Evolutionary conservation across 805 yeast genomes (phyloP), one percentile per base, ranked within the genome.

Genomic region (Grigorovia humatica): DNA sequence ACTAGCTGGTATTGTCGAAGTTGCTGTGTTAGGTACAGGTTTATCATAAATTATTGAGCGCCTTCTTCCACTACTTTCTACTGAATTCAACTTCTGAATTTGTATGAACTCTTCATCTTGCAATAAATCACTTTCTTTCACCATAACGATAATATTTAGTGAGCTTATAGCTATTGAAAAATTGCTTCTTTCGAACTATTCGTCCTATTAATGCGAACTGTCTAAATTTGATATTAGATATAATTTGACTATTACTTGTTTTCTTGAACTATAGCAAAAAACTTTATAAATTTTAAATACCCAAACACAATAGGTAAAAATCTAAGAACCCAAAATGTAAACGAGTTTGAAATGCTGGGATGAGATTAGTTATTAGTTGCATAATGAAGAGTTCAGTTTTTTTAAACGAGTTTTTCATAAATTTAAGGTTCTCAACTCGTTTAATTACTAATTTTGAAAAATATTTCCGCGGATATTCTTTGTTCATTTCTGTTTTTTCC

Each of bases 61-160:
- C 9, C 60, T 53, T 42, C 55, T 52, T 9, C 47, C 44, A 40
- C 50, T 47, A 38, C 49, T 51, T 7, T 56, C 59, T 6, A 50
- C 46, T 2, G 64, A 57, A 51, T 63, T 64, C 46, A 64, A 51
- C 49, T 53, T 55, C 42, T 56, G 59, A 45, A 64, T 61, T 49
- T 58, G 53, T 12, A 60, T 43, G 45, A 62, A 63, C 38, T 59
- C 57, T 42, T 62, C 61, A 44, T 63, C 61, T 32, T 58, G 51
- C 35, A 61, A 48, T 29, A 64, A 48, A 20, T 57, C 57, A 23
- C 44, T 32, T 44, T 58, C 55, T 23, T 38, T 38, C 42, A 38
- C 42, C 42, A 38, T 38, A 32, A 3, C 15, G 15, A 32, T 9
- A 9, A 5, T 2, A 11, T 32, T 11, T 32, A 11, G 38, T 32